Conservation (phyloP, 148 eudicot species). For the Polygonum maritimum region DNA sequence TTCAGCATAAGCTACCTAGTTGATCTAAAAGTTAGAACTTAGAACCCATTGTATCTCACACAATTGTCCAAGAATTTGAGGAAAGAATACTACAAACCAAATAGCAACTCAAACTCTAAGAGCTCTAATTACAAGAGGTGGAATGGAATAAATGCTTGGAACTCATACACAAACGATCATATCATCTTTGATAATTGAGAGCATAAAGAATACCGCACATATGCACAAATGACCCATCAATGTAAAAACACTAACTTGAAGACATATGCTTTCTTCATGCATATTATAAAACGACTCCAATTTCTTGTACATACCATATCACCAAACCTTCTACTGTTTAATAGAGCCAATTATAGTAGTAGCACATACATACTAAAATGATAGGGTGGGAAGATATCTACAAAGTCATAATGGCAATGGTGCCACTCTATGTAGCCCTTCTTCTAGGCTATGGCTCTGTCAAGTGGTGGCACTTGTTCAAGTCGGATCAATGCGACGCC, state of each 20-base stretch:
- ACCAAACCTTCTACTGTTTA: not conserved
- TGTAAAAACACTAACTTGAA: not conserved
- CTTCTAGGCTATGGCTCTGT: slow-evolving; percentile 64
- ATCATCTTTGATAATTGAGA: not conserved
- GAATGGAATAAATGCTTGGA: slow-evolving; percentile 1
- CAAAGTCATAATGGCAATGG: slow-evolving; percentile 68
- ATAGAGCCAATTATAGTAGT: not conserved
- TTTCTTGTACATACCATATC: not conserved
- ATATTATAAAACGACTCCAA: slow-evolving; percentile 3
- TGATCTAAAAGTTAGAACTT: not conserved
- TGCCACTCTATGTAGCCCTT: slow-evolving; percentile 68
- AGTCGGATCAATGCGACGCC: slow-evolving; percentile 54
- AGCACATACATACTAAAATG: slow-evolving; percentile 23
- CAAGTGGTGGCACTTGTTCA: slow-evolving; percentile 64
- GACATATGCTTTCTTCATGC: slow-evolving; percentile 2
- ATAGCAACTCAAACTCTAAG: not conserved
- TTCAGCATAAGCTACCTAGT: not conserved
- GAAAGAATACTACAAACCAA: not conserved
- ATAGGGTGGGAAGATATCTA: slow-evolving; percentile 66
- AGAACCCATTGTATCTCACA: not conserved
- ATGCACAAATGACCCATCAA: not conserved
- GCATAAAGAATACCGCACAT: slow-evolving; percentile 2
- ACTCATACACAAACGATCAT: not conserved
- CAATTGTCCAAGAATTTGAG: not conserved
- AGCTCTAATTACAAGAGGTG: slow-evolving; percentile 2